These are phyloP conservation scores for Ophiostoma novo-ulmi DNA, from an alignment of 2,329 filamentous ascomycete species.

Conservation along the genomic window DNA sequence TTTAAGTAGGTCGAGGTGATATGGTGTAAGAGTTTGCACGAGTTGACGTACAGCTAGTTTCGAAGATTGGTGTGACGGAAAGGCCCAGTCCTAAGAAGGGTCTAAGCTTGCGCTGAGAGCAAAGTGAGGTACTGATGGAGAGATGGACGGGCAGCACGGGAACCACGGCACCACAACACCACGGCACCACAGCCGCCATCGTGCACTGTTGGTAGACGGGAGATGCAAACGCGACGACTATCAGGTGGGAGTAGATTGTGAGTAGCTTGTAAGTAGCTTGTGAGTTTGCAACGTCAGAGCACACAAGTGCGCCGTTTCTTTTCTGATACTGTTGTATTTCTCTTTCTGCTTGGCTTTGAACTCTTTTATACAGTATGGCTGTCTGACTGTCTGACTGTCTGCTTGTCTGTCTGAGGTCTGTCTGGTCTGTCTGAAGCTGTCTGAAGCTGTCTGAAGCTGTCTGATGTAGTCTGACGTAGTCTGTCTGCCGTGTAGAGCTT, in stretches of 20 bases:
- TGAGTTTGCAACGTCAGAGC: constrained; percentile 5
- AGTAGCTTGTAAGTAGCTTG: neutral
- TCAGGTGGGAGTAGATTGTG: neutral
- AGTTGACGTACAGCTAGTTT: neutral
- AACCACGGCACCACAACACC: neutral
- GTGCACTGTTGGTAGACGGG: neutral
- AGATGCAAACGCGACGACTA: neutral
- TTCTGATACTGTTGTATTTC: constrained; percentile 13
- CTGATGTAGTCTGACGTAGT: constrained; percentile 55
- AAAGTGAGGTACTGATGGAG: neutral
- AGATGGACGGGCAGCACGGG: neutral
- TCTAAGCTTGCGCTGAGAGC: neutral
- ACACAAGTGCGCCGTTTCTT: neutral
- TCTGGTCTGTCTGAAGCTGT: constrained; percentile 24
- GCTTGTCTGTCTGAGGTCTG: constrained; percentile 20
- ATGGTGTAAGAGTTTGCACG: neutral
- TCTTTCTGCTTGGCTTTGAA: constrained; percentile 26
- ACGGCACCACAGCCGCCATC: neutral
- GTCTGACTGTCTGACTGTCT: constrained; percentile 24
- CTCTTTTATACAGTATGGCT: constrained; percentile 23
- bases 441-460: constrained; percentile 37
- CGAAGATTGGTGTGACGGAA: neutral
- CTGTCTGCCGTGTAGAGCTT: neutral
- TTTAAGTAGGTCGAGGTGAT: neutral
- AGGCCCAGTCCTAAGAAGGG: neutral